Conservation (phyloP, 257 asterid genomes). For the Solanum chmielewskii region DNA sequence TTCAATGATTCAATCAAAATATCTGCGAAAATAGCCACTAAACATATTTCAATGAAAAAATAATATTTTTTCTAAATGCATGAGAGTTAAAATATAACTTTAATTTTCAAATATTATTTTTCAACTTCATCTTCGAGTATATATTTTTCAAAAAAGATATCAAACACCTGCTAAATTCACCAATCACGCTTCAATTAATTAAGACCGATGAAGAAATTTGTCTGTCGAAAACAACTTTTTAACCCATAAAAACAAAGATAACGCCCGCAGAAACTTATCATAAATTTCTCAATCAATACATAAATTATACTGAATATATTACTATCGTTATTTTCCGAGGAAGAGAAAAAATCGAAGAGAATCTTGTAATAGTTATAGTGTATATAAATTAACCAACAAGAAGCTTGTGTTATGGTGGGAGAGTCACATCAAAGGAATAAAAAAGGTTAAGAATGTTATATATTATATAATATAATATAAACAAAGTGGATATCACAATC, state of each 20-base stretch:
- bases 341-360: neutral
- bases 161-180: neutral
- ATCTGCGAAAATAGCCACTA: neutral
- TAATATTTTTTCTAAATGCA: too few species aligned
- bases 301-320: too few species aligned
- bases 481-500: neutral
- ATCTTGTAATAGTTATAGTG: neutral
- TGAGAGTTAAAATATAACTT: neutral
- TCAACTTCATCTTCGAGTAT: neutral
- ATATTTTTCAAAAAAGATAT: neutral
- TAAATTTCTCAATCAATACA: fast-evolving
- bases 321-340: too few species aligned
- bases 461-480: neutral
- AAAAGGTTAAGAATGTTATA: neutral
- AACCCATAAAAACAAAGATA: too few species aligned
- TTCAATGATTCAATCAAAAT: too few species aligned
- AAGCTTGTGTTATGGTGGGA: neutral
- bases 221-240: neutral
- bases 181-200: neutral
- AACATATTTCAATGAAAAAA: too few species aligned
- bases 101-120: neutral
- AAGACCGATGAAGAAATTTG: neutral
- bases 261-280: fast-evolving
- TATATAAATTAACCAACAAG: neutral
- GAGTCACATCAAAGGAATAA: neutral